phyloP scores from a whole-genome alignment of 179 eudicot species.

The Vitellaria paradoxa region DNA sequence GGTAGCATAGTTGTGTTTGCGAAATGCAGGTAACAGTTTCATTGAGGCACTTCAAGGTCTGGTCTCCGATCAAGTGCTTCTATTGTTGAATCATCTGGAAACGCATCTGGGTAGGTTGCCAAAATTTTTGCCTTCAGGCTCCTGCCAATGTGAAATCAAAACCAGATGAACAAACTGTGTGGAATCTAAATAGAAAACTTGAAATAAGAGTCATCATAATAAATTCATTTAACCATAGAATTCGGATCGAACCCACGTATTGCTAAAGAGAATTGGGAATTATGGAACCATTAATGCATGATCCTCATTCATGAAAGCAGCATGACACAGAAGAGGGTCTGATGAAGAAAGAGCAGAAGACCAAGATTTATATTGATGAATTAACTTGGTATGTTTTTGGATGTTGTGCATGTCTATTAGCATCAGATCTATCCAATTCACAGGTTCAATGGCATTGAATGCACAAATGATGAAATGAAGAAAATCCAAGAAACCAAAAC shows the following conservation, averaged over 20 bases:
- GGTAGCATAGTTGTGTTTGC: background rate
- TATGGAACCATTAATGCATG: background rate
- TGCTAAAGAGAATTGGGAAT: background rate
- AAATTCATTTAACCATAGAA: background rate
- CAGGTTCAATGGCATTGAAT: too few species aligned
- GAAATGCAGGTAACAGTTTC: constrained; percentile 3
- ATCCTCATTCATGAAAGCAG: background rate
- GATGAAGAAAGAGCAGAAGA: background rate
- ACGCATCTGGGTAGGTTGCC: constrained; percentile 89
- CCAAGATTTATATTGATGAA: too few species aligned
- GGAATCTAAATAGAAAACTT: background rate
- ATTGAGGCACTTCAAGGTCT: constrained; percentile 67
- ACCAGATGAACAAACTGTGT: background rate
- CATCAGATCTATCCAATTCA: too few species aligned
- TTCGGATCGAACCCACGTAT: background rate
- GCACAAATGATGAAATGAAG: too few species aligned
- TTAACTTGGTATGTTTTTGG: too few species aligned
- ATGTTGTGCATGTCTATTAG: too few species aligned
- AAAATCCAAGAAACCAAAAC: too few species aligned
- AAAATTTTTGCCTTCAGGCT: constrained; percentile 71
- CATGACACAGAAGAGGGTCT: background rate
- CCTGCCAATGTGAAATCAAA: constrained; percentile 31
- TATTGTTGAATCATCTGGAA: constrained; percentile 52
- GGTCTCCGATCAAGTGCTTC: constrained; percentile 72
- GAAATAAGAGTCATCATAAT: background rate